Base-by-base conservation (phyloP, 2,329 filamentous ascomycete genomes). In the Fusarium camptoceras region DNA sequence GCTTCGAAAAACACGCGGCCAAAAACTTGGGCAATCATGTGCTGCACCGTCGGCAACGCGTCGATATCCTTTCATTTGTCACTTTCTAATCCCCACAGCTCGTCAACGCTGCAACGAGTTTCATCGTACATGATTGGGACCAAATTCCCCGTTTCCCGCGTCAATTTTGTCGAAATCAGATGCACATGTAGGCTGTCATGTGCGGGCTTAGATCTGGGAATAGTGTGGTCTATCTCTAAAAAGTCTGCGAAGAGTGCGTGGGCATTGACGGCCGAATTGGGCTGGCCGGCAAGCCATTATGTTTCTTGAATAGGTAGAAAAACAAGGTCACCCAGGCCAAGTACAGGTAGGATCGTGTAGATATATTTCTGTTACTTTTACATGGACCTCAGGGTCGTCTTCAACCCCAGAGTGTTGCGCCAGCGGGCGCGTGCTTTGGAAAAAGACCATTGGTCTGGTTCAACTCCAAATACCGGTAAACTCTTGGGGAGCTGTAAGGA, bases 171-270 rank as follows among this genome's bases (percentile, higher is more conserved):
- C 30, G 47, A 49, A 37, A 49, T 49, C 15, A 49, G 30, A 49
- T 49, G 47, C 30, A 49, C 47, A 25, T 49, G 47, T 49, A 49
- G 47, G 30, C 30, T 49, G 20, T 49, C 30, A 37, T 49, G 47
- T 49, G 47, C 47, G 25, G 37, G 47, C 30, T 37, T 37, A 25
- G 47, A 49, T 49, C 47, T 30, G 30, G 30, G 47, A 49, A 49
- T 37, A 49, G 47, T 37, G 14, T 49, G 47, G 47, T 49, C 47
- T 37, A 6, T 49, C 47, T 49, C 30, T 25, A 49, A 37, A 37
- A 49, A 49, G 47, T 49, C 47, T 49, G 47, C 47, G 28, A 37
- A 49, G 20, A 49, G 47, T 37, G 37, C 47, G 30, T 49, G 47
- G 47, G 47, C 30, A 37, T 49, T 24, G 20, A 37, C 30, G 30